Evolutionary conservation across 1,284 basidiomycete genomes (phyloP).

Genomic region (Cutaneotrichosporon arboriforme): DNA sequence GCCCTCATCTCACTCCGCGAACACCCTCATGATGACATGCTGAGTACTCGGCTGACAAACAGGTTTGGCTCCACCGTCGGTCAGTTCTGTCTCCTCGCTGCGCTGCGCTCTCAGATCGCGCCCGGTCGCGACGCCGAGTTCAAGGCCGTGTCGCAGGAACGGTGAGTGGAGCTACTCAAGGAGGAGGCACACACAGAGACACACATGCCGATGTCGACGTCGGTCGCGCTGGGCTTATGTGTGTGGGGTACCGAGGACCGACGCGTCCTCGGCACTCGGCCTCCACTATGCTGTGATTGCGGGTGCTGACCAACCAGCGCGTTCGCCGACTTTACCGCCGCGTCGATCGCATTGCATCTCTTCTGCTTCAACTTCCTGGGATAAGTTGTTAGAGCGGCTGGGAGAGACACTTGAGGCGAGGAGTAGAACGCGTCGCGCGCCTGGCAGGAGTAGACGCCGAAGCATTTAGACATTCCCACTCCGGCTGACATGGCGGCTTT

Average conservation of each 20-base stretch:
- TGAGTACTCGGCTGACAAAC: slow-evolving; percentile 7
- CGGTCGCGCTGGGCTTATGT: no score
- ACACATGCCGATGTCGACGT: no score
- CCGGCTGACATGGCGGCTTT: no score
- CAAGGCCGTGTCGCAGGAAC: slow-evolving; percentile 87
- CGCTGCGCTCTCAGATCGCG: slow-evolving; percentile 86
- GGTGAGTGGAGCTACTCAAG: slow-evolving; percentile 54
- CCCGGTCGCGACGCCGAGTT: slow-evolving; percentile 60
- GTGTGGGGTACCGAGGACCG: no score
- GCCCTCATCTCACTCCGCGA: no score
- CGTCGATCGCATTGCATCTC: slow-evolving; percentile 92
- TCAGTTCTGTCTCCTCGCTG: slow-evolving; percentile 92
- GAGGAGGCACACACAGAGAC: no score
- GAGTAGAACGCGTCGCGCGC: neutral
- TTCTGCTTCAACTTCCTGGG: slow-evolving; percentile 97
- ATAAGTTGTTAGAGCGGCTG: slow-evolving; percentile 31
- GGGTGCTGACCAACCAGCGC: slow-evolving; percentile 56
- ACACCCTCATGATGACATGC: no score
- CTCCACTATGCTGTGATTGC: no score
- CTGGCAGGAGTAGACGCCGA: no score
- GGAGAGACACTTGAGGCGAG: neutral
- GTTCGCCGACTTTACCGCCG: slow-evolving; percentile 92
- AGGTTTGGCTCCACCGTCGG: slow-evolving; percentile 92
- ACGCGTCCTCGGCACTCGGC: no score
- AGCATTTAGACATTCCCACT: no score